Evolutionary conservation across 352 stramenopile genomes (phyloP), one percentile per base, ranked within the genome.

Genomic region (Peronosclerospora sorghi): DNA sequence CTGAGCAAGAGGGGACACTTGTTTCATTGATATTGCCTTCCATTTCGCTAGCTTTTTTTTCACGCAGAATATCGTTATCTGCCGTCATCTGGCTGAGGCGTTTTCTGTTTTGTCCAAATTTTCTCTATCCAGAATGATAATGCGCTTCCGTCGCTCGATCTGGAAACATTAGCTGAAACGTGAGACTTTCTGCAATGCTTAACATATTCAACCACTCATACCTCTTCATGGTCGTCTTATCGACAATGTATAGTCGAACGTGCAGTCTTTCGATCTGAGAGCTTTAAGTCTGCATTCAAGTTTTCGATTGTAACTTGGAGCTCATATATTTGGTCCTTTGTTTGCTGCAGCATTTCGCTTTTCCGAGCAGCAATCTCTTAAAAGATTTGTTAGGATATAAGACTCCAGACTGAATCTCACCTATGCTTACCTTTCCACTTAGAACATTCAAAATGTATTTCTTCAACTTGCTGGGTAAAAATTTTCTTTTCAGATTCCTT

Each of bases 301-400:
- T 81, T 79, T 20, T 88, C 75, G 15, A 88, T 59, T 23, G 45
- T 45, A 13, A 63, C 26, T 28, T 86, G 75, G 39, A 86, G 75
- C 3, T 72, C 57, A 35, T 62, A 69, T 41, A 86, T 77, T 35
- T 88, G 73, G 10, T 64, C 54, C 4, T 57, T 56, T 13, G 66
- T 46, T 9, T 55, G 45, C n/a, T 64, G 51, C 2, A 85, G 49
- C 10, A 75, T 63, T 19, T 54, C 34, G 20, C 71, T 55, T 57
- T 73, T 73, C 12, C 51, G 57, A 18, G 46, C 29, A 5, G 81
- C 28, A 18, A 64, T 65, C 12, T 50, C 74, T 74, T 45, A 48
- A 4, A 40, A 35, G 35, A 5, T 9, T 19, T 13, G 9, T 48
- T 23, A 69, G 20, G 29, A 2, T 45, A 8, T 19, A 47, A 18